Conservation (phyloP, 2,329 filamentous ascomycete genomes). For the Lachnellula arida region DNA sequence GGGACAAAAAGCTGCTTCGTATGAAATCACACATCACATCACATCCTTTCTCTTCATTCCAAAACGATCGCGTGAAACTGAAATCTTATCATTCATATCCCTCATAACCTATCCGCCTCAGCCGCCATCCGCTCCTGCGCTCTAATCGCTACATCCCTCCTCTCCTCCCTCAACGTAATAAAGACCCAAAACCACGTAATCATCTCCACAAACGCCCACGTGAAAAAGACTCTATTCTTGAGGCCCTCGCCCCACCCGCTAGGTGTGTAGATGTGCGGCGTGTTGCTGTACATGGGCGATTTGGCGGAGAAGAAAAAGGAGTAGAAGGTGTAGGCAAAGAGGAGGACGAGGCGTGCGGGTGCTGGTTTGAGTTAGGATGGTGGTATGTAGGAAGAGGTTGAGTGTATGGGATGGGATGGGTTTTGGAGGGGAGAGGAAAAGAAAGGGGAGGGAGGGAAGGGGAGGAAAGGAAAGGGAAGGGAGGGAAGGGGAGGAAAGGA, state of each 20-base stretch:
- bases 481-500: slow-evolving; percentile 32
- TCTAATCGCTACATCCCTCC: slow-evolving; percentile 33
- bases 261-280: slow-evolving; percentile 35
- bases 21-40: not conserved
- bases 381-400: not conserved
- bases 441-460: slow-evolving; percentile 12
- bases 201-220: slow-evolving; percentile 79
- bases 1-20: not conserved
- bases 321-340: slow-evolving; percentile 59
- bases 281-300: slow-evolving; percentile 44
- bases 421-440: slow-evolving; percentile 45
- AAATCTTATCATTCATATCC: not conserved
- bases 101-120: slow-evolving; percentile 32
- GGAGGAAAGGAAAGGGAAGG: slow-evolving; percentile 43
- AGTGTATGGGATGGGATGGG: too few relatives aligned
- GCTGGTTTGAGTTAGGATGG: slow-evolving; percentile 31
- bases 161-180: slow-evolving; percentile 65
- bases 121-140: slow-evolving; percentile 30
- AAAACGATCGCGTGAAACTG: not conserved
- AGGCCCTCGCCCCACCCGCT: slow-evolving; percentile 58
- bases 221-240: slow-evolving; percentile 81
- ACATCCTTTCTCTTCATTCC: not conserved
- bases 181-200: slow-evolving; percentile 85
- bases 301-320: slow-evolving; percentile 55
- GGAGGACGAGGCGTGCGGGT: slow-evolving; percentile 60